Base-by-base conservation (phyloP, 1,284 basidiomycete species). In the Naganishia liquefaciens region DNA sequence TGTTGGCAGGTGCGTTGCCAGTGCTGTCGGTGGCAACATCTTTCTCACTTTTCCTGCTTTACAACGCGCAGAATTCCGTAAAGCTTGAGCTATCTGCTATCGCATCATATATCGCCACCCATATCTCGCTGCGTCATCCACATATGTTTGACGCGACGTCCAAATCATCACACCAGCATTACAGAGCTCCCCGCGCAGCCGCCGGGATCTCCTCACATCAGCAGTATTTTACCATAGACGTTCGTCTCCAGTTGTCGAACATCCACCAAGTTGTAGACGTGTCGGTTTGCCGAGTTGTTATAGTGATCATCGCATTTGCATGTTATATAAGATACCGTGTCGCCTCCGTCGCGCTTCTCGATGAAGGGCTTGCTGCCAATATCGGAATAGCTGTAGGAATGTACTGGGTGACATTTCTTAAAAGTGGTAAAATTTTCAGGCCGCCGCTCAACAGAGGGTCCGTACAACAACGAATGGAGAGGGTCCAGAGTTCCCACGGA, bases 1-100 rank as follows among this genome's bases (percentile, higher is more conserved):
- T 94, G 82, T 79, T 95, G 69, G 89, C 62, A 54, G 63, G 63
- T 65, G 50, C 46, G 63, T 51, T 19, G n/a, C 4, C 33, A 5
- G 13, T 37, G 33, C 19, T 27, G 25, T 25, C 13, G 11, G 3
- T 3, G 2, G 13, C 10, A 15, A 6, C 28, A 4, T 27, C 13
- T 39, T 6, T 3, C 42, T 10, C 3, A 9, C 10, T 6, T 10
- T 17, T 7, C 21, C 46, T 49, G 30, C 37, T 27, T 19, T n/a
- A 25, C 3, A 37, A 15, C 3, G 10, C 6, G 15, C 28, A 60
- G 55, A 60, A 50, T 60, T 60, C 46, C 55, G 55, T 40, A 60
- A 60, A 44, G 55, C 55, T 21, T 60, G 40, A 49, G 28, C 5
- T 40, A 28, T 27, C n/a, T 19, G 42, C 10, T 13, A 0, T 7